Evolutionary conservation across 2,329 filamentous ascomycete genomes (phyloP).

Genomic region (Paraphoma sp.): DNA sequence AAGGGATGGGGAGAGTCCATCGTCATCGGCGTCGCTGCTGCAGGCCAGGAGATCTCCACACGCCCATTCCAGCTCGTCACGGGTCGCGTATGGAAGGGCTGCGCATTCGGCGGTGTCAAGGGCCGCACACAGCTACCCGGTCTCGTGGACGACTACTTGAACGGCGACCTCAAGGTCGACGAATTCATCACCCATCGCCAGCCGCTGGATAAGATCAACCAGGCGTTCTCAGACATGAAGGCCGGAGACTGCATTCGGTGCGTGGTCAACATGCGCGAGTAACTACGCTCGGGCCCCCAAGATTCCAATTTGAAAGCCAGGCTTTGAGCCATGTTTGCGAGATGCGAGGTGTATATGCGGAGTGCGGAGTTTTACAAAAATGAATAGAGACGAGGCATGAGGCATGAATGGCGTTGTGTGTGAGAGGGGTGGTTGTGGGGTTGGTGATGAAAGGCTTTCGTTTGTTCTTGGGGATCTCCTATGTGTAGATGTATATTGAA

Average conservation of each 20-base stretch:
- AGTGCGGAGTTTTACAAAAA: not conserved
- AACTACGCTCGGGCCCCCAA: slow-evolving; percentile 21
- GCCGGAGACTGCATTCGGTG: slow-evolving; percentile 95
- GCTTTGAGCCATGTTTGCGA: not conserved
- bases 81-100: slow-evolving; percentile 96
- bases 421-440: not conserved
- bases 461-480: not conserved
- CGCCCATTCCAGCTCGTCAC: slow-evolving; percentile 98
- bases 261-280: slow-evolving; percentile 72
- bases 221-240: slow-evolving; percentile 93
- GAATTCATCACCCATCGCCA: slow-evolving; percentile 99
- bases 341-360: not conserved
- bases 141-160: slow-evolving; percentile 88
- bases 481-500: not conserved
- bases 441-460: not conserved
- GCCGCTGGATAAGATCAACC: slow-evolving; percentile 81
- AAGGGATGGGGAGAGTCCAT: slow-evolving; percentile 99
- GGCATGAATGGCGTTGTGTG: not conserved
- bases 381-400: not conserved
- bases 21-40: slow-evolving; percentile 95
- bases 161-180: slow-evolving; percentile 92
- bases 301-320: not conserved
- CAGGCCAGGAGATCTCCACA: slow-evolving; percentile 93
- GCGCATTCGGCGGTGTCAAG: slow-evolving; percentile 98
- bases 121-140: slow-evolving; percentile 89